Evolutionary conservation across 768 basidiomycete species (phyloP).

Genomic region (Infundibulicybe gibba): DNA sequence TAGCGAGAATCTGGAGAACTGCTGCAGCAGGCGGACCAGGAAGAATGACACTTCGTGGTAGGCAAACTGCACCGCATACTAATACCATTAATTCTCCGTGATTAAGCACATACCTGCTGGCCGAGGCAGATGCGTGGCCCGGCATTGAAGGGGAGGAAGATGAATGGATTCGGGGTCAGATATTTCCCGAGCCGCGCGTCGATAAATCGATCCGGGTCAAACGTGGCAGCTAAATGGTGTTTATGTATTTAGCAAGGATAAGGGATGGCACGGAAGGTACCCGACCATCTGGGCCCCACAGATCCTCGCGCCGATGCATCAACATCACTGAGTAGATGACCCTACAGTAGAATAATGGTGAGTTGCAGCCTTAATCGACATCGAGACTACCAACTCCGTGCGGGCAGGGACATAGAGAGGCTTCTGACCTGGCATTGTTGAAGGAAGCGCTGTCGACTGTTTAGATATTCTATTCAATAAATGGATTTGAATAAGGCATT

Average conservation of each 20-base stretch:
- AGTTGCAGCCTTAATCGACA: not conserved
- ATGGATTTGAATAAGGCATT: not conserved
- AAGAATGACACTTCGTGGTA: constrained; percentile 59
- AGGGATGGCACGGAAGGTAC: not conserved
- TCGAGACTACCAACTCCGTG: constrained; percentile 3
- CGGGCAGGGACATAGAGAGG: constrained; percentile 8
- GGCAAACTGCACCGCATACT: constrained; percentile 27
- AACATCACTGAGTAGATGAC: constrained; percentile 9
- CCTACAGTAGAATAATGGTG: not conserved
- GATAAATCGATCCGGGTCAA: constrained; percentile 49
- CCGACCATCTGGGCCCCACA: constrained; percentile 42
- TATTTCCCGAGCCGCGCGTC: constrained; percentile 39
- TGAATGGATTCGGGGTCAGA: constrained; percentile 35
- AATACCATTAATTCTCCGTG: not conserved
- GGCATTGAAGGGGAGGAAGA: constrained; percentile 25
- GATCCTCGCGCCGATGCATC: constrained; percentile 21
- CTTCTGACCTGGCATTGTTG: constrained; percentile 2
- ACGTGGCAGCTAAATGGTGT: constrained; percentile 25
- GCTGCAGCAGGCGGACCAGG: constrained; percentile 49
- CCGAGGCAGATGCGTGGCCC: constrained; percentile 17
- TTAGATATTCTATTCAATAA: constrained; percentile 1
- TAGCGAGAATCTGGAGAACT: constrained; percentile 39
- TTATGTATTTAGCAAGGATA: not conserved
- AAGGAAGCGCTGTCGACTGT: not conserved
- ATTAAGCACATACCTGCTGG: constrained; percentile 11